A percentile compares a stretch with the other conserved stretches of the same genome.
These are phyloP conservation scores for Leccinum ochraceum DNA, from an alignment of 768 basidiomycete genomes.

Conservation along the genomic window DNA sequence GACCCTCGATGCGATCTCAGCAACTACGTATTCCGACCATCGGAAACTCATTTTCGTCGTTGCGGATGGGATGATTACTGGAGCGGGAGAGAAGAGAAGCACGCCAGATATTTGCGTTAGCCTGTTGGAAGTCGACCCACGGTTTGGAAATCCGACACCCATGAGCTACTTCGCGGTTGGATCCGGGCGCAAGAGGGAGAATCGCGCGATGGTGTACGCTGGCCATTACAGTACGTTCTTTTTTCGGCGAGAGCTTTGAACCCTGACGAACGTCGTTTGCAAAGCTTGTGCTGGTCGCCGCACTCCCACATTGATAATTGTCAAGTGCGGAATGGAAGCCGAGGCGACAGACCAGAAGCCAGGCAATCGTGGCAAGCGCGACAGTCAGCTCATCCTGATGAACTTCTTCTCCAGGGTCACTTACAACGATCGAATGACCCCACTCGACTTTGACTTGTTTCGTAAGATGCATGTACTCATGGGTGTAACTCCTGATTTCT, in stretches of 20 bases:
- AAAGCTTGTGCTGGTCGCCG: slow-evolving; percentile 81
- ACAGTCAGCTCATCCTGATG: slow-evolving; percentile 98
- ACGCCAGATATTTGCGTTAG: slow-evolving; percentile 97
- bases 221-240: slow-evolving; percentile 91
- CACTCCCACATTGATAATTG: slow-evolving; percentile 91
- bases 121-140: slow-evolving; percentile 87
- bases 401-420: slow-evolving; percentile 99
- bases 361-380: slow-evolving; percentile 97
- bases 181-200: slow-evolving; percentile 84
- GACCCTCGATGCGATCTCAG: slow-evolving; percentile 92
- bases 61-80: slow-evolving; percentile 99
- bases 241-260: not conserved
- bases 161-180: slow-evolving; percentile 95
- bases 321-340: slow-evolving; percentile 92
- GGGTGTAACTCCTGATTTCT: slow-evolving; percentile 99
- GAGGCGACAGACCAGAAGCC: slow-evolving; percentile 91
- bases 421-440: slow-evolving; percentile 98
- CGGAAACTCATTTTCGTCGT: slow-evolving; percentile 93
- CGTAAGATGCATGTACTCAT: slow-evolving; percentile 94
- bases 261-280: slow-evolving; percentile 7
- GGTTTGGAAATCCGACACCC: slow-evolving; percentile 94
- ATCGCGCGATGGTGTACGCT: slow-evolving; percentile 97
- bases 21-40: slow-evolving; percentile 87
- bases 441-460: slow-evolving; percentile 97
- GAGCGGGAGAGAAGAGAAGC: slow-evolving; percentile 91